A percentile compares a stretch with the other conserved stretches of the same genome.
These are phyloP conservation scores for Aspergillus costaricaensis DNA, from an alignment of 2,329 filamentous ascomycete genomes.

Conservation along the genomic window DNA sequence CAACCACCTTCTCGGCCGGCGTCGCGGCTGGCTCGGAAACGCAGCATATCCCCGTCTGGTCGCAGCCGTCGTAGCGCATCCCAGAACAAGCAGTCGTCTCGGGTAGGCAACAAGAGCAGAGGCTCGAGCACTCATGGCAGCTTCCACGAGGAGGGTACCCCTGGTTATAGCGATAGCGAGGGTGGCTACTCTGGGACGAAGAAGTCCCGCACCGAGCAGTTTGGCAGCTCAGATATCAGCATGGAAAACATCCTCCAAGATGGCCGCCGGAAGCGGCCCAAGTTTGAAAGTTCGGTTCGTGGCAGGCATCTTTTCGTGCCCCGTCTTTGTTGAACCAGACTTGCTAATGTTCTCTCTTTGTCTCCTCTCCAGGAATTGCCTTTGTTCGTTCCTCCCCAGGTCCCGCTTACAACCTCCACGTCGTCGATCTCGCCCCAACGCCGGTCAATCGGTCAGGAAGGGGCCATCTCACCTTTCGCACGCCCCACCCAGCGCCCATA, in stretches of 20 bases:
- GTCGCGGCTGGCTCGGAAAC: slow-evolving; percentile 71
- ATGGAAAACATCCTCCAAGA: slow-evolving; percentile 98
- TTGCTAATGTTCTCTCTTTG: slow-evolving; percentile 16
- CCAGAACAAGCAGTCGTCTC: slow-evolving; percentile 70
- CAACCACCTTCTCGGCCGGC: slow-evolving; percentile 67
- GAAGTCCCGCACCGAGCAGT: slow-evolving; percentile 76
- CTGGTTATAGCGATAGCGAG: slow-evolving; percentile 85
- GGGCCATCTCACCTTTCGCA: slow-evolving; percentile 68
- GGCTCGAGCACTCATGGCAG: slow-evolving; percentile 61
- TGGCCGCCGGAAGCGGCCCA: slow-evolving; percentile 89
- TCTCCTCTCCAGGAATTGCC: slow-evolving; percentile 74
- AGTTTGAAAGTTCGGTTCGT: slow-evolving; percentile 95
- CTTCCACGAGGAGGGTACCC: slow-evolving; percentile 68
- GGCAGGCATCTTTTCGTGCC: slow-evolving; percentile 24
- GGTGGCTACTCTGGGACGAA: slow-evolving; percentile 70
- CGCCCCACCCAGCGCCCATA: slow-evolving; percentile 78
- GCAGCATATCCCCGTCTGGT: slow-evolving; percentile 74
- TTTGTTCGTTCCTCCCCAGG: slow-evolving; percentile 89
- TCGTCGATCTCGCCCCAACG: slow-evolving; percentile 94
- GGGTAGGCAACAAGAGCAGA: slow-evolving; percentile 67
- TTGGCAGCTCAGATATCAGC: slow-evolving; percentile 95
- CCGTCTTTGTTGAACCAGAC: background rate
- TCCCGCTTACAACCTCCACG: slow-evolving; percentile 91
- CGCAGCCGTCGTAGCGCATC: slow-evolving; percentile 77
- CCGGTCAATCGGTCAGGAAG: slow-evolving; percentile 72